A percentile compares a stretch with the other conserved stretches of the same genome.
phyloP scores from a whole-genome alignment of 1,139 yeast genomes.

The Pichia sp. region DNA sequence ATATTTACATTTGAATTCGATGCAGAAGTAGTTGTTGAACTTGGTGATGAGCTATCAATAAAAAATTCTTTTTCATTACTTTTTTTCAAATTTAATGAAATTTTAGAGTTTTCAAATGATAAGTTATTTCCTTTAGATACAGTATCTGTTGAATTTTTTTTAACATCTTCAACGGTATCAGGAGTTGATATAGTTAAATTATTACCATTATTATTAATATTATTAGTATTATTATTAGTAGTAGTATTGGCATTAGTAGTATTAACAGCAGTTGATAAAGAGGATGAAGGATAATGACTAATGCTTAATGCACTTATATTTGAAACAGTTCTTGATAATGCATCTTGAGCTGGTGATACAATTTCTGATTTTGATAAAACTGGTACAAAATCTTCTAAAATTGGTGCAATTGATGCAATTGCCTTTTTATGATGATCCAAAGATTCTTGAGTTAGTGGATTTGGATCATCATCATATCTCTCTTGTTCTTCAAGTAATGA shows the following conservation, averaged over 20 bases:
- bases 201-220: neutral
- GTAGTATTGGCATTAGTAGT: neutral
- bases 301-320: constrained; percentile 30
- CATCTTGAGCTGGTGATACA: constrained; percentile 29
- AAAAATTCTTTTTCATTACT: too few species aligned
- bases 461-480: constrained; percentile 20
- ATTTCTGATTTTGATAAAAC: constrained; percentile 46
- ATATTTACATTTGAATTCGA: constrained; percentile 6
- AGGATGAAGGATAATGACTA: constrained; percentile 15
- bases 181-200: too few species aligned
- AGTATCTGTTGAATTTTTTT: too few species aligned
- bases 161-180: too few species aligned
- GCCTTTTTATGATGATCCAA: constrained; percentile 42
- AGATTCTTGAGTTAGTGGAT: constrained; percentile 27
- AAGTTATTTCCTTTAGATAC: too few species aligned
- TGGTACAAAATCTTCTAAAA: constrained; percentile 61
- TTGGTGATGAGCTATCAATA: neutral
- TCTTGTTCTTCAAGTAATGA: constrained; percentile 16
- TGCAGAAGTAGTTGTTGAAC: neutral
- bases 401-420: constrained; percentile 74
- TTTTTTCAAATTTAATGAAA: too few species aligned
- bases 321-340: constrained; percentile 28
- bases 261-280: neutral
- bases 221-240: neutral
- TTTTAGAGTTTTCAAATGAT: too few species aligned